Evolutionary conservation across 2,329 filamentous ascomycete species (phyloP), one percentile per base, ranked within the genome.

Genomic region (Madurella mycetomatis): DNA sequence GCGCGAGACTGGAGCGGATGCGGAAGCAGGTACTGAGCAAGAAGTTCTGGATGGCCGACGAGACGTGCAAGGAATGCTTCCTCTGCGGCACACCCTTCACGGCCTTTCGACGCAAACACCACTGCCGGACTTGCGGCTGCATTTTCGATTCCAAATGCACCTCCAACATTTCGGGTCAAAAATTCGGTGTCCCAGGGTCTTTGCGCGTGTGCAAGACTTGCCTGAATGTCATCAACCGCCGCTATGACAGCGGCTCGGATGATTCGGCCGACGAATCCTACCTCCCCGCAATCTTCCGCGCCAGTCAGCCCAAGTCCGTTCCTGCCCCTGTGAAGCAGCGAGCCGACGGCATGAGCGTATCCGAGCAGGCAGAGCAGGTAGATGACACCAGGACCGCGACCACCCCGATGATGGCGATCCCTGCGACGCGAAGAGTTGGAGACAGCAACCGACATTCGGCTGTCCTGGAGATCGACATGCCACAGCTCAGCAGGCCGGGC

Each of bases 31-130:
- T 99, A 8, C 74, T 97, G 44, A 95, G 89, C 68, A 94, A 92
- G 66, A 92, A 97, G 63, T 97, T 96, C 64, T 97, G 92, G 94
- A 99, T 99, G 94, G 89, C 91, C 56, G 94, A 99, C 67, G 94
- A 97, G 66, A 96, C 95, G 59, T 95, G 92, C 56, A 97, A 95
- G 68, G 92, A 96, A 64, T 99, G 94, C 66, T 99, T 96, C 68
- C 83, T 90, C 43, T 99, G 94, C 65, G 90, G 90, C 43, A 87
- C 90, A 55, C 82, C 88, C 1, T 99, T 99, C 66, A 91, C 90
- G 0, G 94, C 92, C 1, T 97, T 97, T 67, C 83, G 94, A 55
- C 84, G 94, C 60, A 99, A 99, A 67, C 94, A 99, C 69, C 94
- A 99, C 70, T 99, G 94, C 69, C 85, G 95, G 57, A 88, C 85